A percentile compares a stretch with the other conserved stretches of the same genome.
Conservation (phyloP, 768 basidiomycete genomes). For the Auricularia sp. region DNA sequence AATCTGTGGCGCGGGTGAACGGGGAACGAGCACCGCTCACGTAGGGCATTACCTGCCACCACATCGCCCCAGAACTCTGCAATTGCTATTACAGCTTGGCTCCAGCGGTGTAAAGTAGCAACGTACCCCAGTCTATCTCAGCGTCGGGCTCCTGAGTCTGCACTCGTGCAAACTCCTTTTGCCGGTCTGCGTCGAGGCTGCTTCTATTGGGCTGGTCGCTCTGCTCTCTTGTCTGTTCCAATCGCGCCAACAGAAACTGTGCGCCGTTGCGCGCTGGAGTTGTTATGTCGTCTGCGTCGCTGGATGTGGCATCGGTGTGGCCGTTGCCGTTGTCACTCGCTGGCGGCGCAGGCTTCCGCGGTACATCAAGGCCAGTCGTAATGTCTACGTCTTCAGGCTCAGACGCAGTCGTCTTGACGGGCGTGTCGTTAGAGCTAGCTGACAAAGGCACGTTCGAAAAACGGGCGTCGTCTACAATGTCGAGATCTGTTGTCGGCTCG, state of each 20-base stretch:
- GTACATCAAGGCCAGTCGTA: conserved; percentile 16
- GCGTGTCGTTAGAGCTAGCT: conserved; percentile 1
- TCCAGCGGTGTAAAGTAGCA: conserved; percentile 9
- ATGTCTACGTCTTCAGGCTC: conserved; percentile 22
- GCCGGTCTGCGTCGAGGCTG: conserved; percentile 58
- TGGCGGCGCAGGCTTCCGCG: conserved; percentile 22
- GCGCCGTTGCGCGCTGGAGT: conserved; percentile 4
- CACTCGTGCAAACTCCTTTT: conserved; percentile 63
- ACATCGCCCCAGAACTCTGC: conserved; percentile 93
- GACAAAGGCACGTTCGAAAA: conserved; percentile 43
- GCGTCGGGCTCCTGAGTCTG: conserved; percentile 37
- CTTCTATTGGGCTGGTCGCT: conserved; percentile 28
- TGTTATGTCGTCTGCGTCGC: conserved; percentile 12
- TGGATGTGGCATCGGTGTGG: conserved; percentile 15
- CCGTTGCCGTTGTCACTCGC: conserved; percentile 12
- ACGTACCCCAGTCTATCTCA: conserved; percentile 71
- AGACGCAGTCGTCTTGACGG: conserved; percentile 14
- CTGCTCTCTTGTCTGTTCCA: conserved; percentile 38
- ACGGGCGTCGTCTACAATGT: conserved; percentile 26
- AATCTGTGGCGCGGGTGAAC: conserved; percentile 41
- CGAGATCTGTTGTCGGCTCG: neutral
- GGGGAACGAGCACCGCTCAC: conserved; percentile 1
- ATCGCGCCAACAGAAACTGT: conserved; percentile 40
- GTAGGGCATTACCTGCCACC: conserved; percentile 53
- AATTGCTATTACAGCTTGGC: conserved; percentile 6